Conservation (phyloP, 257 asterid genomes). For the Mitragyna speciosa region DNA sequence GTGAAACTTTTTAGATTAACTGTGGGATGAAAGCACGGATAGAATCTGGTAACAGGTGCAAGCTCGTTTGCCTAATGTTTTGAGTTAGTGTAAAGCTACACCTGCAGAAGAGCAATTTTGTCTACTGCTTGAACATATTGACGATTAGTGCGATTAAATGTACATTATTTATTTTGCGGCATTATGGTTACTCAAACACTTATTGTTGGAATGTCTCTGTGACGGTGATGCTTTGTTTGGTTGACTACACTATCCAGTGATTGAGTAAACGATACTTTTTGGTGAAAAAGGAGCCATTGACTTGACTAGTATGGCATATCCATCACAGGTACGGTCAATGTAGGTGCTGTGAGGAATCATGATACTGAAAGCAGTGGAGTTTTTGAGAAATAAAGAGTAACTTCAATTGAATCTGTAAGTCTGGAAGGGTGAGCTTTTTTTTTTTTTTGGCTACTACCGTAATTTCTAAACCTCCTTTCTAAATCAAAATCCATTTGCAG, state of each 20-base stretch:
- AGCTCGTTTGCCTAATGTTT: neutral
- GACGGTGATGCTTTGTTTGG: neutral
- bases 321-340: too few relatives aligned
- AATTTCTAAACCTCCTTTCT: too few relatives aligned
- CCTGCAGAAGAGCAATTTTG: neutral
- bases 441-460: neutral
- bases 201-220: neutral
- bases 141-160: neutral
- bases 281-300: neutral
- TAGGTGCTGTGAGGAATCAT: too few relatives aligned
- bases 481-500: too few relatives aligned
- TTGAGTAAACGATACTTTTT: neutral
- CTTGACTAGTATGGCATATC: neutral
- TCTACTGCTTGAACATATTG: neutral
- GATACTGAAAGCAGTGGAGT: neutral
- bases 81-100: neutral
- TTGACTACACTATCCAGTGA: neutral
- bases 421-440: too few relatives aligned
- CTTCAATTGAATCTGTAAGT: neutral
- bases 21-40: neutral
- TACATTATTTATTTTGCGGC: neutral
- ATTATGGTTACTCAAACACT: neutral
- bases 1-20: neutral
- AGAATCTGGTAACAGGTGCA: neutral
- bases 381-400: neutral